phyloP scores from a whole-genome alignment of 2,329 filamentous ascomycete species.

The Microsporum audouinii region DNA sequence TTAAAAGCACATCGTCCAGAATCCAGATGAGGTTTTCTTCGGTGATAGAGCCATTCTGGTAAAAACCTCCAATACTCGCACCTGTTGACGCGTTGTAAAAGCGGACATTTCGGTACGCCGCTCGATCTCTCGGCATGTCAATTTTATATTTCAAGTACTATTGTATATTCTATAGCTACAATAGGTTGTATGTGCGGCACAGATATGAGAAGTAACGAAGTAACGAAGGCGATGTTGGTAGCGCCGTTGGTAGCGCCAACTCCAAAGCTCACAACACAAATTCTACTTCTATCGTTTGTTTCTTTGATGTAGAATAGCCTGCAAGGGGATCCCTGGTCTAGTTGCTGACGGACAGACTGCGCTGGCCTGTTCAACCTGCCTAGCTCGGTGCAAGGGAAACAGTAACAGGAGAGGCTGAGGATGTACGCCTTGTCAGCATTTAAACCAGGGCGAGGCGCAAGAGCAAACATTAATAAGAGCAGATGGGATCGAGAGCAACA shows the following conservation, averaged over 20 bases:
- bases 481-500: background rate
- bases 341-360: background rate
- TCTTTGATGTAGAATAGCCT: too few relatives aligned
- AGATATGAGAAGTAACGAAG: too few relatives aligned
- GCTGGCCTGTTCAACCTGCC: background rate
- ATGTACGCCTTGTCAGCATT: background rate
- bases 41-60: slow-evolving; percentile 13
- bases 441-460: background rate
- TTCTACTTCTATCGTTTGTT: too few relatives aligned
- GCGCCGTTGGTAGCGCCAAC: too few relatives aligned
- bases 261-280: too few relatives aligned
- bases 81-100: slow-evolving; percentile 12
- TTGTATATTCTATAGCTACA: too few relatives aligned
- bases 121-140: slow-evolving; percentile 5
- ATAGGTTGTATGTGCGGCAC: too few relatives aligned
- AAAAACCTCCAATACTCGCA: slow-evolving; percentile 10
- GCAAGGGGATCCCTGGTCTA: background rate
- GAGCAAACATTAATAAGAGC: slow-evolving; percentile 3
- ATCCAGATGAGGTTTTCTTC: slow-evolving; percentile 13
- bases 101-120: slow-evolving; percentile 12
- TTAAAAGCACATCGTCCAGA: slow-evolving; percentile 11
- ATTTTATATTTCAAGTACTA: too few relatives aligned
- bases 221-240: too few relatives aligned
- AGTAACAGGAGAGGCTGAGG: background rate
- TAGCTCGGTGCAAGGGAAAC: background rate